Base-by-base conservation (phyloP, 2,329 filamentous ascomycete genomes). In the Salinomyces thailandicus region DNA sequence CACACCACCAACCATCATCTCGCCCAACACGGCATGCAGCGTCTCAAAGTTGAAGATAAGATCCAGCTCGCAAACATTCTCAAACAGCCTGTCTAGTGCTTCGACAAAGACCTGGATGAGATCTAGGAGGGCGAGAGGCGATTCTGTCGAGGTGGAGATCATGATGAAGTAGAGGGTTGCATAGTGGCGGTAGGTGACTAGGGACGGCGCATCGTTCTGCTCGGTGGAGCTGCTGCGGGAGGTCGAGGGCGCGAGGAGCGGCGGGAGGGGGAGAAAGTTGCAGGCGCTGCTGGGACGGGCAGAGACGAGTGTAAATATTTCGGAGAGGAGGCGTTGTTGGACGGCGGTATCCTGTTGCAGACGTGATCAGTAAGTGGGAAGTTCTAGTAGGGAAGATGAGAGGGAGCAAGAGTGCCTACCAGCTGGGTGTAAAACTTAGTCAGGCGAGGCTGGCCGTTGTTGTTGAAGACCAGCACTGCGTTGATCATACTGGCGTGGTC, bases 41-140 rank as follows among this genome's bases (percentile, higher is more conserved):
- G 86, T 93, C 71, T 98, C 91, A 52, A 94, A 98, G 59, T 96
- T 96, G 68, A 98, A 98, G 60, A 98, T 98, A 50, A 98, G 72
- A 61, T 98, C 87, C 38, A 98, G 70, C 67, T 98, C 91, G 71
- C 91, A 98, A 7, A 98, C 91, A 59, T 98, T 95, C 65, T 96
- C 91, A 58, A 98, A 98, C 27, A 98, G 71, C 46, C 85, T 78
- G 61, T 98, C 91, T 22, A 98, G 73, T 1, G 89, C 80, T 63
- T 98, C 91, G 45, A 98, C 91, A 54, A 95, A 98, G 42, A 98
- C 91, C 63, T 98, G 91, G 47, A 98, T 96, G 37, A 98, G 68
- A 61, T 98, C 91, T 44, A 98, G 86, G 16, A 98, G 73, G 1
- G 91, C 91, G 3, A 98, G 79, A 1, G 91, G 91, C 1, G 85